A percentile compares a stretch with the other conserved stretches of the same genome.
Evolutionary conservation across 352 stramenopile species (phyloP).

Genomic region (Phytophthora chlamydospora): DNA sequence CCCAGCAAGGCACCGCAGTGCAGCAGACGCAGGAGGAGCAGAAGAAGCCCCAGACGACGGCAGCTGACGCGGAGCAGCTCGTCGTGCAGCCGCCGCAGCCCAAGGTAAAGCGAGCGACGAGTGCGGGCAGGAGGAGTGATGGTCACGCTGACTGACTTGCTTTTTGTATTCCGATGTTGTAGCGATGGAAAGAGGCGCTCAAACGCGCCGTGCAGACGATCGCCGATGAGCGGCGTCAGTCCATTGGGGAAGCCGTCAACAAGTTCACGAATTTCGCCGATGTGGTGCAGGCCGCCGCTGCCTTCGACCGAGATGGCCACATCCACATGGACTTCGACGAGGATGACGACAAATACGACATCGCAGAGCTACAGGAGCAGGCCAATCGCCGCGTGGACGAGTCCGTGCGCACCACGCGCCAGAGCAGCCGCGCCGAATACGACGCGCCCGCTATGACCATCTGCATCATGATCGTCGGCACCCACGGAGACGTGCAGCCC

Average conservation of each 20-base stretch:
- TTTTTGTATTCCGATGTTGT: conserved; percentile 12
- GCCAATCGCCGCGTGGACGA: conserved; percentile 28
- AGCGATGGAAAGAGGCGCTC: conserved; percentile 43
- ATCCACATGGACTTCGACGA: conserved; percentile 60
- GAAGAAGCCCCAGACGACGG: not conserved
- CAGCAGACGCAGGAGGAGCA: conserved; percentile 4
- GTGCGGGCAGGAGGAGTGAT: conserved; percentile 30
- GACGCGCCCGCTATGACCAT: conserved; percentile 64
- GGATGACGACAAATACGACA: conserved; percentile 54
- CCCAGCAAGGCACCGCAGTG: too few species aligned
- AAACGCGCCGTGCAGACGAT: conserved; percentile 28
- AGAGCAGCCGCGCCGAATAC: conserved; percentile 28
- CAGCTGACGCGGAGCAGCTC: not conserved
- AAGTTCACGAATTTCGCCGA: conserved; percentile 43
- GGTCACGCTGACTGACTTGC: conserved; percentile 12
- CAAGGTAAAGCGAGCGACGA: conserved; percentile 18
- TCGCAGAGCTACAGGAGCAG: conserved; percentile 41
- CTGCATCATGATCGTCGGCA: conserved; percentile 93
- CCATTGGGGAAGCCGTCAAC: not conserved
- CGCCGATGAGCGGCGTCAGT: conserved; percentile 25
- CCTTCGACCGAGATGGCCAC: conserved; percentile 51
- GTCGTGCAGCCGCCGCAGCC: conserved; percentile 9
- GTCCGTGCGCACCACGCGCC: conserved; percentile 14
- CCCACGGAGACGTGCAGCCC: conserved; percentile 85
- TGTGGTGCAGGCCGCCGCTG: conserved; percentile 51